Evolutionary conservation across 2,329 filamentous ascomycete species (phyloP).

Genomic region (Neurospora sp.): DNA sequence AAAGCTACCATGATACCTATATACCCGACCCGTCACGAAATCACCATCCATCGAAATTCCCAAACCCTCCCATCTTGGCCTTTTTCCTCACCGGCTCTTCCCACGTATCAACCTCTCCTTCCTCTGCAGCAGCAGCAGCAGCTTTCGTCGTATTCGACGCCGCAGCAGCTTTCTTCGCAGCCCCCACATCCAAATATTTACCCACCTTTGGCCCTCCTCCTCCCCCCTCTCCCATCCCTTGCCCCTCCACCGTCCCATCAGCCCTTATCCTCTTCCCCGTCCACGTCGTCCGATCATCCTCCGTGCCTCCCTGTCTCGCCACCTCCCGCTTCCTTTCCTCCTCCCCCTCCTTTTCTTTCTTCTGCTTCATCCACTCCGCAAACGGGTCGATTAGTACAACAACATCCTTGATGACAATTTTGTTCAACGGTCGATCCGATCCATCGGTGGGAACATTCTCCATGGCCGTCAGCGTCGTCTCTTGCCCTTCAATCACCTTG

Average conservation of each 20-base stretch:
- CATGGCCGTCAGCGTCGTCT: constrained; percentile 58
- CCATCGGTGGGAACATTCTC: constrained; percentile 66
- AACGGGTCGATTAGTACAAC: constrained; percentile 91
- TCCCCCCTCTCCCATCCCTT: constrained; percentile 28
- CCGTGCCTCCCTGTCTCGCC: constrained; percentile 57
- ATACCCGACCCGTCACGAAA: not conserved
- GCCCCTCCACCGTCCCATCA: constrained; percentile 46
- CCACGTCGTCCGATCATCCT: constrained; percentile 90
- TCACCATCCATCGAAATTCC: constrained; percentile 91
- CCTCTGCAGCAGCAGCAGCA: constrained; percentile 20
- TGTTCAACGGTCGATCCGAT: constrained; percentile 59
- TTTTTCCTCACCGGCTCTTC: constrained; percentile 76
- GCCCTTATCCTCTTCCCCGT: constrained; percentile 81
- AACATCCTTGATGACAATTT: constrained; percentile 73
- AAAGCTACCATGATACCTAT: not conserved
- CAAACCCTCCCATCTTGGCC: constrained; percentile 69
- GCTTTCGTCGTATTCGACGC: not conserved
- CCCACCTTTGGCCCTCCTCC: constrained; percentile 40
- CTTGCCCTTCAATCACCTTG: constrained; percentile 66
- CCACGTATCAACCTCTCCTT: constrained; percentile 48
- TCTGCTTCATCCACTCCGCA: constrained; percentile 78
- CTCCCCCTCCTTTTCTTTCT: constrained; percentile 50
- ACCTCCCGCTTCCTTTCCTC: constrained; percentile 53
- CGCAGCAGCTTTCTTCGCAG: constrained; percentile 15
- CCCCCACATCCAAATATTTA: constrained; percentile 68